A percentile compares a stretch with the other conserved stretches of the same genome.
Conservation (phyloP, 805 yeast genomes). For the Candida multigemmis region DNA sequence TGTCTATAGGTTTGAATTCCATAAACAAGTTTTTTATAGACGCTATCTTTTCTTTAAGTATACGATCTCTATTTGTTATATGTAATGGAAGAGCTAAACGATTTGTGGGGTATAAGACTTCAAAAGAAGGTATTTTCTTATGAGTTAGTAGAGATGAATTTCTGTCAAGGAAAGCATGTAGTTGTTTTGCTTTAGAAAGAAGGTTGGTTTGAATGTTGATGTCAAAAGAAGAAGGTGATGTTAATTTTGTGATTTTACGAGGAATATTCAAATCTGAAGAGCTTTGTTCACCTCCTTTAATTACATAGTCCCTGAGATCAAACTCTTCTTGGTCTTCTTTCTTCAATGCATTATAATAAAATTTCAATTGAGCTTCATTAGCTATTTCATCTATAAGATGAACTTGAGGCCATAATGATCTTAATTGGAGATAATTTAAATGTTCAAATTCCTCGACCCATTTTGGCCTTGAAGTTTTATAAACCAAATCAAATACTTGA, state of each 20-base stretch:
- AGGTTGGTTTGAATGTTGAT: too few species aligned
- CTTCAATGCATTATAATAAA: too few species aligned
- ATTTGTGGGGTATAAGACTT: conserved; percentile 20
- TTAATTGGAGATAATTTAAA: conserved; percentile 11
- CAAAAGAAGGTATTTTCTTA: conserved; percentile 18
- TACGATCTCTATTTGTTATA: conserved; percentile 14
- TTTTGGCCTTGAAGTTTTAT: conserved; percentile 9
- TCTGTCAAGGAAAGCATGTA: neutral
- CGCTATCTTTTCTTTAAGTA: conserved; percentile 14
- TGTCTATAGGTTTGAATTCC: conserved; percentile 12
- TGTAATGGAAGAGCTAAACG: conserved; percentile 22
- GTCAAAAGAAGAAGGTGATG: too few species aligned
- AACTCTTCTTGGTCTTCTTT: too few species aligned
- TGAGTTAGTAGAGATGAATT: conserved; percentile 13
- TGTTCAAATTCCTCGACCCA: conserved; percentile 13
- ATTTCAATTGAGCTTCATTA: conserved; percentile 5
- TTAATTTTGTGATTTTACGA: too few species aligned
- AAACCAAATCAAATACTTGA: conserved; percentile 17
- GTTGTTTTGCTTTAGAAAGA: conserved; percentile 13
- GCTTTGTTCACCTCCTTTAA: too few species aligned
- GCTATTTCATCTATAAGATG: conserved; percentile 12
- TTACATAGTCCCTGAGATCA: too few species aligned
- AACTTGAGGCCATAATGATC: conserved; percentile 22
- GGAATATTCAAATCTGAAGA: too few species aligned
- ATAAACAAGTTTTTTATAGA: conserved; percentile 11